phyloP scores from a whole-genome alignment of 192 early-diverging fungal genomes.

The Backusella tuberculispora region DNA sequence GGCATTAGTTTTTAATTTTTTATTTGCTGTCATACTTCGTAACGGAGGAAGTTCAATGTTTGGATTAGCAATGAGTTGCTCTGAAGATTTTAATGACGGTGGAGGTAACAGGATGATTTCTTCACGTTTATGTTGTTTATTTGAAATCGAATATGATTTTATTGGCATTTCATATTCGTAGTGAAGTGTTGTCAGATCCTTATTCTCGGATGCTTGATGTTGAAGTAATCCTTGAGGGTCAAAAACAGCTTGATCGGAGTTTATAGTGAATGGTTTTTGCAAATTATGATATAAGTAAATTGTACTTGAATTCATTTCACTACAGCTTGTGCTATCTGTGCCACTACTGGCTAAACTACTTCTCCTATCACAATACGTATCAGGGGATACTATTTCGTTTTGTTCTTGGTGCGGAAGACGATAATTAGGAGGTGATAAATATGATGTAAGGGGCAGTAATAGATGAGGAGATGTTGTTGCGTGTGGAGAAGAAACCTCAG shows the following conservation, averaged over 20 bases:
- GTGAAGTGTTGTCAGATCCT: not conserved
- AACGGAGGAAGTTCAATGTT: not conserved
- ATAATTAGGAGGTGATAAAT: not conserved
- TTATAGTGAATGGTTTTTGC: not conserved
- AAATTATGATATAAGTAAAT: not conserved
- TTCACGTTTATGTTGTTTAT: not conserved
- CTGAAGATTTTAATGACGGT: not conserved
- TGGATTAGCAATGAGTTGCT: not conserved
- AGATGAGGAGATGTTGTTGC: not conserved
- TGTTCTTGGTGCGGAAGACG: not conserved
- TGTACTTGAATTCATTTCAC: not conserved
- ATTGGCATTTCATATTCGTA: not conserved
- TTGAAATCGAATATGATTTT: not conserved
- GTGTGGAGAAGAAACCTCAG: not conserved
- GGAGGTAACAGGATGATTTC: not conserved
- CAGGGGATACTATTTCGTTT: conserved; percentile 4
- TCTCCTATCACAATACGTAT: conserved; percentile 4
- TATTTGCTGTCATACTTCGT: not conserved
- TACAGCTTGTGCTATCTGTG: conserved; percentile 1
- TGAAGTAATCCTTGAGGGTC: not conserved
- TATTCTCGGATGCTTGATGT: not conserved
- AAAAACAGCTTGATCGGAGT: not conserved
- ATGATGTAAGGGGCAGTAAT: not conserved
- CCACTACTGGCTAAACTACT: conserved; percentile 19
- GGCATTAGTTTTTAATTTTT: not conserved